Evolutionary conservation across 768 basidiomycete genomes (phyloP).

Genomic region (Leucocoprinus sp.): DNA sequence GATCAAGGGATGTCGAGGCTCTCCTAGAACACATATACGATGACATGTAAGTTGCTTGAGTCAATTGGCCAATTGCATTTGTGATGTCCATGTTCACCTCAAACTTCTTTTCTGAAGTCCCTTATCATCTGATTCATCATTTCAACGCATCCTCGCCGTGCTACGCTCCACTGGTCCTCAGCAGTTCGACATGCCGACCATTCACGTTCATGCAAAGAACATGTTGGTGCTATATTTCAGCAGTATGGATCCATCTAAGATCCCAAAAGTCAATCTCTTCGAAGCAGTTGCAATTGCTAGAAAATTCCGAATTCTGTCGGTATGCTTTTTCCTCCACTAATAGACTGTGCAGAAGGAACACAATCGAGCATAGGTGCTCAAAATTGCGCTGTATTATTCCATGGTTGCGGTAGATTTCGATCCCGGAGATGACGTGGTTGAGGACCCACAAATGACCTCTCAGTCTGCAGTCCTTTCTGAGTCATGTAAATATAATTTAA

Average conservation of each 20-base stretch:
- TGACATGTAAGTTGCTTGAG: conserved; percentile 43
- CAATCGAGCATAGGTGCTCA: conserved; percentile 39
- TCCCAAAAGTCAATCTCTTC: conserved; percentile 27
- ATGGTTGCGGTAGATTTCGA: conserved; percentile 54
- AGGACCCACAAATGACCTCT: conserved; percentile 9
- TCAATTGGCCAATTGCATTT: background rate
- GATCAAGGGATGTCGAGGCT: conserved; percentile 40
- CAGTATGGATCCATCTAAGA: conserved; percentile 29
- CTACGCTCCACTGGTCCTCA: conserved; percentile 48
- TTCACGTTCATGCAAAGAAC: conserved; percentile 38
- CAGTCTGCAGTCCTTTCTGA: background rate
- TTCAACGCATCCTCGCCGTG: conserved; percentile 42
- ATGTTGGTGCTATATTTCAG: conserved; percentile 42
- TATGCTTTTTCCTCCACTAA: conserved; percentile 24
- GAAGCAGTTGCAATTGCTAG: conserved; percentile 48
- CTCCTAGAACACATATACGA: conserved; percentile 63
- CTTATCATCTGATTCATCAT: conserved; percentile 33
- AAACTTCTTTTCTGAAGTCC: conserved; percentile 29
- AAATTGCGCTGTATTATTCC: conserved; percentile 56
- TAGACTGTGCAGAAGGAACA: conserved; percentile 3
- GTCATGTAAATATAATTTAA: background rate
- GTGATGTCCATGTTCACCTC: conserved; percentile 5
- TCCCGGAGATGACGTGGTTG: conserved; percentile 17
- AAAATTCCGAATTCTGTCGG: conserved; percentile 37
- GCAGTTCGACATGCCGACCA: conserved; percentile 47